A percentile compares a stretch with the other conserved stretches of the same genome.
These are phyloP conservation scores for Choanephora cucurbitarum DNA, from an alignment of 371 early-diverging fungal species.

Conservation along the genomic window DNA sequence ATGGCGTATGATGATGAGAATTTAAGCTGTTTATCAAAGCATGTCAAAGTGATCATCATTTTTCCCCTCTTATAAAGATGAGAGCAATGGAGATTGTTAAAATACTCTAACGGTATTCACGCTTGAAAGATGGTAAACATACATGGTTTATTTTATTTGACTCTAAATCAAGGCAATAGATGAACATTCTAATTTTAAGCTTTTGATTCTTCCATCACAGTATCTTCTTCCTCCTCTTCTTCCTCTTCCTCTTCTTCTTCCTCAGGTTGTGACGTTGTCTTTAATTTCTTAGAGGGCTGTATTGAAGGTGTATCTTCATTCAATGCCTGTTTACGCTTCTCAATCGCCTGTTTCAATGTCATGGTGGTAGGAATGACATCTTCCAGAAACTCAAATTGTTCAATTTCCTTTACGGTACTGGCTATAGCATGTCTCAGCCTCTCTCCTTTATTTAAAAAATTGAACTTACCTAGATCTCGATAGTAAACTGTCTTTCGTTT, in stretches of 20 bases:
- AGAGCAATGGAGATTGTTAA: too few relatives aligned
- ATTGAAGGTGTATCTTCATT: constrained; percentile 27
- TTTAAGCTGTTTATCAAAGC: too few relatives aligned
- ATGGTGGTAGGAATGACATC: constrained; percentile 64
- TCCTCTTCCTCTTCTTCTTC: constrained; percentile 9
- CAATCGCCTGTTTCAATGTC: constrained; percentile 56
- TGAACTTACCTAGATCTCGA: constrained; percentile 70
- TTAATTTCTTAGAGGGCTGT: constrained; percentile 23
- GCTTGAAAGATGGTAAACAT: too few relatives aligned
- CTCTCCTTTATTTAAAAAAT: not conserved
- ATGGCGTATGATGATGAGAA: too few relatives aligned
- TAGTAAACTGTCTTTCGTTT: constrained; percentile 77
- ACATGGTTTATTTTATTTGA: too few relatives aligned
- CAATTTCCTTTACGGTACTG: constrained; percentile 41
- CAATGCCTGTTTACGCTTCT: constrained; percentile 50
- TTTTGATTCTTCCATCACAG: constrained; percentile 19
- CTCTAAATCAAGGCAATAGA: too few relatives aligned
- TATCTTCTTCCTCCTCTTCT: constrained; percentile 15
- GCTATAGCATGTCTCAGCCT: constrained; percentile 21
- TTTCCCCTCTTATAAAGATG: too few relatives aligned
- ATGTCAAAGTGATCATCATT: too few relatives aligned
- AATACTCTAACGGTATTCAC: too few relatives aligned
- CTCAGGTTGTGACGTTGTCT: constrained; percentile 15
- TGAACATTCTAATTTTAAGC: too few relatives aligned
- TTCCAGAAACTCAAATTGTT: constrained; percentile 49